Conservation (phyloP, 1,284 basidiomycete genomes). For the Schizophyllum amplum region DNA sequence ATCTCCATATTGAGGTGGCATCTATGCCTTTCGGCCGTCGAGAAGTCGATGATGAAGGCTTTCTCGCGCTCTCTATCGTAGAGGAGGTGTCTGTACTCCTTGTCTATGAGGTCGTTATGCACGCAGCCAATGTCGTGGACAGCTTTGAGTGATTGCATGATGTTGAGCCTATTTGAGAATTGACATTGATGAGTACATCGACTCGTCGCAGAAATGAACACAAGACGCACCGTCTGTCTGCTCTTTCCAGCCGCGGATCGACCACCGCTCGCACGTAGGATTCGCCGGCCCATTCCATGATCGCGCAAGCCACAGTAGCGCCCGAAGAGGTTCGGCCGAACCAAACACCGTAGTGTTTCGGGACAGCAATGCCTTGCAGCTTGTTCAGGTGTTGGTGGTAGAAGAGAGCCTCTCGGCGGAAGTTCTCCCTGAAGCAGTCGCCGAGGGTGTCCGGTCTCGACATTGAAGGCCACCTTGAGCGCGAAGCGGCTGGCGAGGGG, state of each 20-base stretch:
- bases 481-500: not conserved
- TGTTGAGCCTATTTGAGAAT: not conserved
- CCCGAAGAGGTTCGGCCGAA: not conserved
- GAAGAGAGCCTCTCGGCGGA: not conserved
- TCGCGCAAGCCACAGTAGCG: not conserved
- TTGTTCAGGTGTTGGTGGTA: not conserved
- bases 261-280: not conserved
- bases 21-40: not conserved
- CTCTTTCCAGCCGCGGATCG: not conserved
- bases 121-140: not conserved
- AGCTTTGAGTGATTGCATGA: not conserved
- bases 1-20: not conserved
- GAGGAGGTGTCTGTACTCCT: not conserved
- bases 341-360: constrained; percentile 1
- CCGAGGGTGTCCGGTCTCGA: not conserved
- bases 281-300: not conserved
- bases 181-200: not conserved
- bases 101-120: not conserved
- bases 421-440: not conserved
- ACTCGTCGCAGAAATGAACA: not conserved
- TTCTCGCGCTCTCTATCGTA: not conserved
- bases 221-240: not conserved
- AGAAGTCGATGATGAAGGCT: not conserved
- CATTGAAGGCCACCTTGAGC: not conserved
- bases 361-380: not conserved